Evolutionary conservation across 345 rosid genomes (phyloP).

Genomic region (Crucihimalaya himalaica): DNA sequence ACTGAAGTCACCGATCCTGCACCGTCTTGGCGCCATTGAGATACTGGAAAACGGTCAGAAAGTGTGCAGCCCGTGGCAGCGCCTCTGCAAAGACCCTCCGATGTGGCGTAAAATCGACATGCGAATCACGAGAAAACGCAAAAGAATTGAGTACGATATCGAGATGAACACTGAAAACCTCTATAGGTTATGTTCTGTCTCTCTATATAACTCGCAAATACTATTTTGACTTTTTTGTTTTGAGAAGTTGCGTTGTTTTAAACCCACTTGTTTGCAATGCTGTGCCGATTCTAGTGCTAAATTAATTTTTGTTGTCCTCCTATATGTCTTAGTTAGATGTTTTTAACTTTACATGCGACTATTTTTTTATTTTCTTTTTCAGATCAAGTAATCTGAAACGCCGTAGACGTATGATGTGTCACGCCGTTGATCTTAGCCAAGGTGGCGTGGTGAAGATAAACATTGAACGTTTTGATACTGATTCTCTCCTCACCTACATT

Average conservation of each 20-base stretch:
- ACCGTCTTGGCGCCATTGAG: slow-evolving; percentile 45
- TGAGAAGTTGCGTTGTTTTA: no score
- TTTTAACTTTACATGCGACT: neutral
- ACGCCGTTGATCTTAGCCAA: slow-evolving; percentile 60
- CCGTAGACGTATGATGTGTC: slow-evolving; percentile 31
- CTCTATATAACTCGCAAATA: no score
- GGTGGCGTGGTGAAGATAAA: slow-evolving; percentile 45
- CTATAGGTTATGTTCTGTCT: no score
- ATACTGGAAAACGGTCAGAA: slow-evolving; percentile 43
- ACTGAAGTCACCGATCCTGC: slow-evolving; percentile 47
- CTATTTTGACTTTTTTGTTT: no score
- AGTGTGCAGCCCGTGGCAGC: slow-evolving; percentile 63
- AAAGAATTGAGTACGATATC: no score
- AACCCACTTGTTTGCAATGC: no score
- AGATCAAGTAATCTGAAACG: neutral
- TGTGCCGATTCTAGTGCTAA: no score
- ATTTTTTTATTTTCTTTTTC: no score
- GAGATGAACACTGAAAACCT: no score
- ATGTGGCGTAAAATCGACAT: slow-evolving; percentile 56
- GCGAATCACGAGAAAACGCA: neutral
- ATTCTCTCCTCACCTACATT: slow-evolving; percentile 51
- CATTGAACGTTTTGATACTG: slow-evolving; percentile 42
- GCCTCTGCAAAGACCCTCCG: slow-evolving; percentile 50
- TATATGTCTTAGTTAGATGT: neutral
- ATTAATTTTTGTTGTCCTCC: no score